phyloP scores from a whole-genome alignment of 305 asterid species.

The Nicotiana rustica region DNA sequence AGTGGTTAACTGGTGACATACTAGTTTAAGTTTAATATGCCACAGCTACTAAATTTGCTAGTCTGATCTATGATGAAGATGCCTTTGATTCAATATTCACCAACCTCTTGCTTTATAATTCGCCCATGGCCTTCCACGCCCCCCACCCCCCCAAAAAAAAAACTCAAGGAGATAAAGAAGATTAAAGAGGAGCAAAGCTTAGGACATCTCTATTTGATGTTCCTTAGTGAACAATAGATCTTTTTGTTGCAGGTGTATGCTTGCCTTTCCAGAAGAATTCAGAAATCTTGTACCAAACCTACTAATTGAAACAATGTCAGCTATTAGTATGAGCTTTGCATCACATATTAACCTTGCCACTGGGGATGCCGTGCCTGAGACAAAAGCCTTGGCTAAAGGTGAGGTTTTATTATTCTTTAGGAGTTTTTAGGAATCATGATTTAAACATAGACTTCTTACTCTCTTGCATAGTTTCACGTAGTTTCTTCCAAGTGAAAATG shows the following conservation, averaged over 20 bases:
- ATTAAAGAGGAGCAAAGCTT: not conserved
- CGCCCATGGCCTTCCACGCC: not conserved
- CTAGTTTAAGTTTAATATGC: not conserved
- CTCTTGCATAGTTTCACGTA: constrained; percentile 15
- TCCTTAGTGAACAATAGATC: constrained; percentile 20
- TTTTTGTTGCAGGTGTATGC: constrained; percentile 72
- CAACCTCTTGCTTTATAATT: constrained; percentile 27
- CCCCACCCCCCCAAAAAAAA: not conserved
- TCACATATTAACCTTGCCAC: constrained; percentile 89
- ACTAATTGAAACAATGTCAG: constrained; percentile 78
- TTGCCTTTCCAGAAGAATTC: constrained; percentile 94
- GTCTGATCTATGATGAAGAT: constrained; percentile 3
- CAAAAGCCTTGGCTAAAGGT: constrained; percentile 93
- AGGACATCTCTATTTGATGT: not conserved
- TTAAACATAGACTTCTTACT: constrained; percentile 13
- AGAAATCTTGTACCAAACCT: constrained; percentile 84
- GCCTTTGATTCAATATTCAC: constrained; percentile 24
- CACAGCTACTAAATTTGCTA: not conserved
- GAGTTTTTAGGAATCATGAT: not conserved
- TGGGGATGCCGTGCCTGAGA: constrained; percentile 93
- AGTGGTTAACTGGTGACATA: not conserved
- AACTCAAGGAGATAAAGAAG: not conserved
- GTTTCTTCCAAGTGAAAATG: not conserved
- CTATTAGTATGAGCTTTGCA: constrained; percentile 73
- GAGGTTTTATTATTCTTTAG: constrained; percentile 30